Evolutionary conservation across 805 yeast species (phyloP).

Genomic region (Ogataea nonfermentans): DNA sequence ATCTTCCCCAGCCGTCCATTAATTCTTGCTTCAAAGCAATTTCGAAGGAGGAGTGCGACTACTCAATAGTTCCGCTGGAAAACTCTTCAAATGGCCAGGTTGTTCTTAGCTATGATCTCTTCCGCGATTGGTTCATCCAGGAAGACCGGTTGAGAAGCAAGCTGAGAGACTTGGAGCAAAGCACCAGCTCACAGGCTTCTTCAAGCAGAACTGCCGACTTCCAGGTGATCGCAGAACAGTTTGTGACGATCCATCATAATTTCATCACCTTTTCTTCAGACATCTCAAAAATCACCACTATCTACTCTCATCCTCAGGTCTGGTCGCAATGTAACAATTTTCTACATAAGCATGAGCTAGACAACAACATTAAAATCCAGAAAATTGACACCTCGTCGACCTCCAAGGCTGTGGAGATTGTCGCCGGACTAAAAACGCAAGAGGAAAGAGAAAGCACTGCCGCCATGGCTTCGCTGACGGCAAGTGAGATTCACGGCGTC

Average conservation of each 20-base stretch:
- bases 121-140: conserved; percentile 61
- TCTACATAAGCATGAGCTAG: conserved; percentile 37
- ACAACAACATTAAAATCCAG: conserved; percentile 36
- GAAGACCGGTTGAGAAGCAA: conserved; percentile 14
- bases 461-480: conserved; percentile 71
- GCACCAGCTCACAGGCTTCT: conserved; percentile 13
- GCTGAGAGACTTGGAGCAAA: conserved; percentile 13
- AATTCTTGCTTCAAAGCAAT: conserved; percentile 63
- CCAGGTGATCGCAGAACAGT: conserved; percentile 70
- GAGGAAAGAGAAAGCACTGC: conserved; percentile 44
- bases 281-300: conserved; percentile 45
- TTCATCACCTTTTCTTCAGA: conserved; percentile 49
- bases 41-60: conserved; percentile 47
- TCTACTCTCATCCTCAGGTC: conserved; percentile 95
- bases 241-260: conserved; percentile 80
- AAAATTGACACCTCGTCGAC: conserved; percentile 75
- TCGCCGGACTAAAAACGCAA: conserved; percentile 37
- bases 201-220: conserved; percentile 36
- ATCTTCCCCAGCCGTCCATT: conserved; percentile 42
- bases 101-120: conserved; percentile 75
- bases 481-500: conserved; percentile 58
- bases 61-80: conserved; percentile 84
- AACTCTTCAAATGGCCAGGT: conserved; percentile 96
- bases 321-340: conserved; percentile 88
- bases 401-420: conserved; percentile 76